Evolutionary conservation across 306 rosid species (phyloP), one percentile per base, ranked within the genome.

Genomic region (Quercus aquifolioides): DNA sequence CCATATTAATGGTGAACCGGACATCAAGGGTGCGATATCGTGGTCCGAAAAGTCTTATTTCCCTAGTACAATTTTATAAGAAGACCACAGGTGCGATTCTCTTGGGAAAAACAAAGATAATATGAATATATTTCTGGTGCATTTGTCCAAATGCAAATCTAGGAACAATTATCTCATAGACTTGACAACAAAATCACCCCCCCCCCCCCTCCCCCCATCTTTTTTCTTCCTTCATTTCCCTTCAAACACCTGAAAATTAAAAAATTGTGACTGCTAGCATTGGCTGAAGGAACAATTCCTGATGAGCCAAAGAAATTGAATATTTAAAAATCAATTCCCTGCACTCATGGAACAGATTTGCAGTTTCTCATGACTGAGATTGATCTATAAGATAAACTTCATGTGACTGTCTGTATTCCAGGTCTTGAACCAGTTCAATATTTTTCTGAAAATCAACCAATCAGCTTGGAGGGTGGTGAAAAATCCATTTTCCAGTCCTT

Each of bases 1-100:
- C 97, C 4, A 74, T 91, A 71, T 63, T 94, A 78, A 71, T 94
- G 69, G 87, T 91, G 79, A 94, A 94, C 70, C 86, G 85, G 84
- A 90, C 92, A 4, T 84, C 86, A 55, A 73, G 84, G 55, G n/a
- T 88, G 58, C 92, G 87, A 77, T 90, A 90, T 87, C 83, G 26
- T 35, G 97, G 97, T 46, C 84, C 76, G 3, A 89, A 90, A 73
- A 81, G 76, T 86, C 80, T 88, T 9, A 31, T 1, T 41, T 77
- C 83, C 77, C 86, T 94, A 3, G 69, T 81, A 33, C 87, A 83
- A 75, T 94, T 91, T 83, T 94, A 91, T 74, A 83, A 82, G 87
- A 88, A 76, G 80, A 87, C 86, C 72, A 80, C 92, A 21, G 95
- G 98, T 89, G 81, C 64, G 86, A 56, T 60, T 87, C 74, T 78